Conservation (phyloP, 257 asterid species). For the Rauvolfia tetraphylla region DNA sequence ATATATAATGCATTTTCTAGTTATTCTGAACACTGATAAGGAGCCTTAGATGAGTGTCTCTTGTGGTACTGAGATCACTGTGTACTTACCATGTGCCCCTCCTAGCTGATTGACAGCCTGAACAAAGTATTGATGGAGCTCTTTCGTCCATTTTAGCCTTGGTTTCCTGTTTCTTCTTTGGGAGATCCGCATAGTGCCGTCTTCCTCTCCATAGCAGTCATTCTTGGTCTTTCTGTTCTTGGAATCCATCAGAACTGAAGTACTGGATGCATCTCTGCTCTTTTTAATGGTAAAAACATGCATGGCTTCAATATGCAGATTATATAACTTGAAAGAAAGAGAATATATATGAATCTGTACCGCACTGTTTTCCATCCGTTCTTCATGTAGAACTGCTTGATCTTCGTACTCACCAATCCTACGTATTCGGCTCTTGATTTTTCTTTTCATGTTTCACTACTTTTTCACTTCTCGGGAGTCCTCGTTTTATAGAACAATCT, state of each 20-base stretch:
- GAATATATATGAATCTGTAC: background rate
- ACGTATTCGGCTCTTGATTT: background rate
- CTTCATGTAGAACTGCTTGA: background rate
- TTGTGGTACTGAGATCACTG: too few relatives aligned
- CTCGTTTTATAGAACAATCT: too few relatives aligned
- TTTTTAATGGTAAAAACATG: background rate
- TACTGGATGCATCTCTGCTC: background rate
- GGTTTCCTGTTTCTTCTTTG: conserved; percentile 7
- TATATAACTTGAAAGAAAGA: background rate
- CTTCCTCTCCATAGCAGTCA: background rate
- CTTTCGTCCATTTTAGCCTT: conserved; percentile 19
- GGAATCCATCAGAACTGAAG: background rate
- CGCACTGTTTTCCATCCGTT: background rate
- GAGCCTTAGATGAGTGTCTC: too few relatives aligned
- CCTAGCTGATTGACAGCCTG: conserved; percentile 21
- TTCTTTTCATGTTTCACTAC: background rate
- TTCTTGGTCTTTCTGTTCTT: conserved; percentile 4
- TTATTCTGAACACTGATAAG: background rate
- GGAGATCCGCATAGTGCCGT: background rate
- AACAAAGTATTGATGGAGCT: conserved; percentile 22
- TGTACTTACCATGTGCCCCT: conserved; percentile 16
- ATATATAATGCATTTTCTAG: background rate
- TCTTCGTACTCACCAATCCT: background rate
- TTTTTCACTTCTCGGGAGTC: background rate
- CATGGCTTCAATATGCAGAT: background rate